A percentile compares a stretch with the other conserved stretches of the same genome.
phyloP scores from a whole-genome alignment of 2,329 filamentous ascomycete species.

The Bretziella fagacearum region DNA sequence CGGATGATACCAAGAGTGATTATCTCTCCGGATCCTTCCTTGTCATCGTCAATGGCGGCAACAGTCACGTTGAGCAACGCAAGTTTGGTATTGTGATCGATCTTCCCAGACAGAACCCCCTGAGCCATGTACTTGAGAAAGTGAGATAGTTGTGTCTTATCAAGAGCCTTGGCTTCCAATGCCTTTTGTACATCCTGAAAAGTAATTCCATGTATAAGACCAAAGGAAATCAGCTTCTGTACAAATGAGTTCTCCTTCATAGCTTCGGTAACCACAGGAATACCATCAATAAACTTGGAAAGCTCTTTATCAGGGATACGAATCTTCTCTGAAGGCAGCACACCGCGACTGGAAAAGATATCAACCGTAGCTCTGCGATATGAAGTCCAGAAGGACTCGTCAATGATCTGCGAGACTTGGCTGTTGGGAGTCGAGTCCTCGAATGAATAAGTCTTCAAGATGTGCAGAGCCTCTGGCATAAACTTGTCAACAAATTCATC shows the following conservation, averaged over 20 bases:
- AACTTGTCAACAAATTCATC: constrained; percentile 48
- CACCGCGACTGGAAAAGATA: constrained; percentile 71
- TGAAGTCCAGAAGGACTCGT: constrained; percentile 92
- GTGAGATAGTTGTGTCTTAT: constrained; percentile 57
- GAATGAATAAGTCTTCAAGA: constrained; percentile 75
- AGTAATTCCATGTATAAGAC: constrained; percentile 73
- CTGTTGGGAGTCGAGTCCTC: constrained; percentile 76
- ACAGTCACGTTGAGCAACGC: constrained; percentile 65
- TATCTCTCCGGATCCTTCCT: constrained; percentile 47
- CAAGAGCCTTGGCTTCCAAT: constrained; percentile 65
- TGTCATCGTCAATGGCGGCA: constrained; percentile 45
- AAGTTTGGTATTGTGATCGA: constrained; percentile 51
- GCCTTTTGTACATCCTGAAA: constrained; percentile 73
- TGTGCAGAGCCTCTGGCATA: constrained; percentile 65
- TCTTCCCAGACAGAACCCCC: constrained; percentile 52
- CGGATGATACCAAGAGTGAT: constrained; percentile 61
- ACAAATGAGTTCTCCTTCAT: constrained; percentile 62
- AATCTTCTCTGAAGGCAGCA: constrained; percentile 69
- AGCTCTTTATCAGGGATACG: constrained; percentile 54
- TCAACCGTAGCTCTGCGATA: constrained; percentile 71
- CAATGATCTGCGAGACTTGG: constrained; percentile 69
- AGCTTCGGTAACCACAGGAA: constrained; percentile 68
- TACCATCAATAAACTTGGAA: constrained; percentile 63
- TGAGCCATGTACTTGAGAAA: constrained; percentile 73
- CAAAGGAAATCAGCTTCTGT: constrained; percentile 63